These are phyloP conservation scores for Fusarium tupiense DNA, from an alignment of 2,329 filamentous ascomycete genomes.

Conservation along the genomic window DNA sequence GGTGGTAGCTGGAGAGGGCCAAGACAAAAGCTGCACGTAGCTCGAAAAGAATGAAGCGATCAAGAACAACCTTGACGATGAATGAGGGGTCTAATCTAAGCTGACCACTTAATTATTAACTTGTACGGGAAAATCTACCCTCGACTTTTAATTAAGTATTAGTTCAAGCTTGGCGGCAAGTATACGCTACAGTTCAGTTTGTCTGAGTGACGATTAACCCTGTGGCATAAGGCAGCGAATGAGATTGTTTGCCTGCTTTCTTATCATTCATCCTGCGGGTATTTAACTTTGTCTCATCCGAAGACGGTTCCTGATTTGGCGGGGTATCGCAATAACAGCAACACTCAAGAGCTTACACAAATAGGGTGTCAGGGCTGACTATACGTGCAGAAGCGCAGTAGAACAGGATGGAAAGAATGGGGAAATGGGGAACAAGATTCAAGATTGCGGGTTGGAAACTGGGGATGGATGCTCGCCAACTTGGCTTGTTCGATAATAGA, in stretches of 20 bases:
- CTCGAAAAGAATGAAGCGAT: slow-evolving; percentile 15
- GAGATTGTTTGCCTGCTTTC: neutral
- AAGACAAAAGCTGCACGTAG: slow-evolving; percentile 33
- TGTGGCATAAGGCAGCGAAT: slow-evolving; percentile 35
- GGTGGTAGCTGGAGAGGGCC: slow-evolving; percentile 28
- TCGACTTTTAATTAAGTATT: neutral
- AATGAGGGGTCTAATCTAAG: slow-evolving; percentile 26
- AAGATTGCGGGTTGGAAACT: slow-evolving; percentile 32
- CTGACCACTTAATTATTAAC: neutral
- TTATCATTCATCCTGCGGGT: slow-evolving; percentile 36
- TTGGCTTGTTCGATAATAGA: slow-evolving; percentile 1
- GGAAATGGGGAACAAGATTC: slow-evolving; percentile 30
- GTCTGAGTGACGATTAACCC: slow-evolving; percentile 24
- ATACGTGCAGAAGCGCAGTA: slow-evolving; percentile 11
- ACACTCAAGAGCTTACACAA: neutral
- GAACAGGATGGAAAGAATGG: slow-evolving; percentile 36
- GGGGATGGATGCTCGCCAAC: slow-evolving; percentile 17
- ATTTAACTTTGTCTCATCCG: neutral
- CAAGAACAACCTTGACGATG: slow-evolving; percentile 22
- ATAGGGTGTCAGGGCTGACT: slow-evolving; percentile 3
- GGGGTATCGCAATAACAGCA: slow-evolving; percentile 5
- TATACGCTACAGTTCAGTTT: slow-evolving; percentile 4
- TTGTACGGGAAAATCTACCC: slow-evolving; percentile 1
- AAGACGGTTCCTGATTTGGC: slow-evolving; percentile 17
- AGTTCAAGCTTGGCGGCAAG: slow-evolving; percentile 23